A percentile compares a stretch with the other conserved stretches of the same genome.
Evolutionary conservation across 176 grass and related monocot species (phyloP).

Genomic region (Oryza australiensis): DNA sequence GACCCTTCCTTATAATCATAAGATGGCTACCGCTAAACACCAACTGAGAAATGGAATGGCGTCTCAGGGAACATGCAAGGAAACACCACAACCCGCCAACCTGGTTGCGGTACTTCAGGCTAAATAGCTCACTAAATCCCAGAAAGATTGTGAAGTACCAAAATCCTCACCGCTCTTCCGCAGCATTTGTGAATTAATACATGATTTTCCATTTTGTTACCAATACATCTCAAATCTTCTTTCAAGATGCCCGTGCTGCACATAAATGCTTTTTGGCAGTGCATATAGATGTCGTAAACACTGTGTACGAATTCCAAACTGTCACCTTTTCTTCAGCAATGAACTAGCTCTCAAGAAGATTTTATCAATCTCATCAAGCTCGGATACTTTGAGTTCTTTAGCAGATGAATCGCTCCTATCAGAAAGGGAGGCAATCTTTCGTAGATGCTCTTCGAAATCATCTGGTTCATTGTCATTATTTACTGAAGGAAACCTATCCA

Average conservation of each 20-base stretch:
- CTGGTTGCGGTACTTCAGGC: no score
- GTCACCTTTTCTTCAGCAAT: slow-evolving; percentile 79
- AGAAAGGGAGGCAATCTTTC: slow-evolving; percentile 71
- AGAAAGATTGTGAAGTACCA: no score
- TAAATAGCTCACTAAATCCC: no score
- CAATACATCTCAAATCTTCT: slow-evolving; percentile 5
- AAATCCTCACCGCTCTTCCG: not conserved
- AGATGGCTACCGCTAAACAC: not conserved
- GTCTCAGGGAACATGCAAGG: slow-evolving; percentile 2
- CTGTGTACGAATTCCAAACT: slow-evolving; percentile 1
- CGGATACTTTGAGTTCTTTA: slow-evolving; percentile 72
- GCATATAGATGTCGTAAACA: not conserved
- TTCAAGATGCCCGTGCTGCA: not conserved
- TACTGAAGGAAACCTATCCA: slow-evolving; percentile 76
- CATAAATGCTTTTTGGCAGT: not conserved
- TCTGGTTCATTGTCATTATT: slow-evolving; percentile 52
- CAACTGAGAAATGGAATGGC: not conserved
- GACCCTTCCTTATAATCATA: not conserved
- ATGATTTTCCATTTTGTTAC: not conserved
- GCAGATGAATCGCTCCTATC: slow-evolving; percentile 53
- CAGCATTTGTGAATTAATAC: slow-evolving; percentile 2
- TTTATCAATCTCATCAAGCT: slow-evolving; percentile 93
- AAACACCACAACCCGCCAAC: not conserved
- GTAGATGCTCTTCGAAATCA: slow-evolving; percentile 89
- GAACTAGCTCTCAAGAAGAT: slow-evolving; percentile 97